Evolutionary conservation across 352 stramenopile genomes (phyloP).

Genomic region (Pythium guiyangense): DNA sequence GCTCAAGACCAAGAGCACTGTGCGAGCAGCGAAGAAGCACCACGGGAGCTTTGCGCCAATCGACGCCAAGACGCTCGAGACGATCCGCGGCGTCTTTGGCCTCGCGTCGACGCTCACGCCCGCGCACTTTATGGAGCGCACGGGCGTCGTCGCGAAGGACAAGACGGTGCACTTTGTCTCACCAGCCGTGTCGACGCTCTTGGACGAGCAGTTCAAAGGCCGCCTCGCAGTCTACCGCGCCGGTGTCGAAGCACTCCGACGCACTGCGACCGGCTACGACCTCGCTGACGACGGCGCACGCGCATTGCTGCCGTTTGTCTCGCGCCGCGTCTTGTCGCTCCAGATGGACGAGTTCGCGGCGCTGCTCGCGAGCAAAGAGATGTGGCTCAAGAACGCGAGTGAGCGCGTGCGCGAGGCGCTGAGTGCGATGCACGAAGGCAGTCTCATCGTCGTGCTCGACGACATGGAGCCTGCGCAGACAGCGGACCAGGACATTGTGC

Average conservation of each 20-base stretch:
- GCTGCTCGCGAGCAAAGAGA: slow-evolving; percentile 59
- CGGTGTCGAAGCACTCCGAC: slow-evolving; percentile 45
- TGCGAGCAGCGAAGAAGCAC: slow-evolving; percentile 38
- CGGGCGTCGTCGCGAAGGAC: slow-evolving; percentile 67
- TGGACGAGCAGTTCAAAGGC: slow-evolving; percentile 29
- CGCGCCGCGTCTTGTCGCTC: slow-evolving; percentile 43
- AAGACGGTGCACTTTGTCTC: slow-evolving; percentile 66
- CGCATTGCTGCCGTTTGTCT: slow-evolving; percentile 46
- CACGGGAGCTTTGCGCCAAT: slow-evolving; percentile 55
- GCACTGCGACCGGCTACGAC: slow-evolving; percentile 28
- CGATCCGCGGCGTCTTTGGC: slow-evolving; percentile 40
- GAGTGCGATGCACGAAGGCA: slow-evolving; percentile 49
- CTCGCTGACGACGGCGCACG: slow-evolving; percentile 66
- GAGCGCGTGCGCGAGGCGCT: slow-evolving; percentile 45
- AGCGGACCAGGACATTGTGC: slow-evolving; percentile 59
- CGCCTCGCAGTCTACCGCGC: slow-evolving; percentile 62
- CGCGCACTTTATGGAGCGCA: slow-evolving; percentile 49
- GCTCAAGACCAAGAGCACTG: slow-evolving; percentile 18
- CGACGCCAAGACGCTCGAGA: slow-evolving; percentile 28
- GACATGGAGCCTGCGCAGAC: slow-evolving; percentile 81
- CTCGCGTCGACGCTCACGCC: slow-evolving; percentile 22
- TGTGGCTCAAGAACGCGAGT: slow-evolving; percentile 76
- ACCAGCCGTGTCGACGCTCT: slow-evolving; percentile 36
- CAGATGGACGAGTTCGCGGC: slow-evolving; percentile 61
- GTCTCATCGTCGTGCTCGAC: slow-evolving; percentile 61